Conservation (phyloP, 352 stramenopile genomes). For the Phytophthora hybrid region DNA sequence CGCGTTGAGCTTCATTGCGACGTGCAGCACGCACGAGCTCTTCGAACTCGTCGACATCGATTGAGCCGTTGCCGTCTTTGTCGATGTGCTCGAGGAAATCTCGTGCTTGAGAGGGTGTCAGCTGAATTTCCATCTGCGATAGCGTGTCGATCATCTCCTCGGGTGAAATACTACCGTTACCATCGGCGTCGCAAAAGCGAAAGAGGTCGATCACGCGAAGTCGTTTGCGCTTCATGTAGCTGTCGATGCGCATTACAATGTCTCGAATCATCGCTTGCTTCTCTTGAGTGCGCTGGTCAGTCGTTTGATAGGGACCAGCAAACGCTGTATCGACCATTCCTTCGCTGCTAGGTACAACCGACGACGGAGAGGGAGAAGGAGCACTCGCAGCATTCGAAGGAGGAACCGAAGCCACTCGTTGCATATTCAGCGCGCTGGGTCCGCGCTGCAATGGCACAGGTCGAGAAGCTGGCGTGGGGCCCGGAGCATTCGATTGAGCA, state of each 20-base stretch:
- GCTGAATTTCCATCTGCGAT: constrained; percentile 86
- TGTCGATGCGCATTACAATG: constrained; percentile 83
- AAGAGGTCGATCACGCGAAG: constrained; percentile 88
- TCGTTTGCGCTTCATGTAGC: constrained; percentile 87
- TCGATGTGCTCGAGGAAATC: constrained; percentile 84
- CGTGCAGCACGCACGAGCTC: constrained; percentile 79
- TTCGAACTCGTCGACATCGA: constrained; percentile 89
- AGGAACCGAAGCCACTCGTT: background rate
- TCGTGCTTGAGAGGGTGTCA: constrained; percentile 66
- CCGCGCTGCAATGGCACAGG: constrained; percentile 27
- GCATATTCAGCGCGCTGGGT: constrained; percentile 18
- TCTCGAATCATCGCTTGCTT: constrained; percentile 77
- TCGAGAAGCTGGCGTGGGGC: background rate
- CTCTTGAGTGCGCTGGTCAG: constrained; percentile 70
- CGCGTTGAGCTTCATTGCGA: constrained; percentile 73
- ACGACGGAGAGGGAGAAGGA: constrained; percentile 24
- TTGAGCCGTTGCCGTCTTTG: constrained; percentile 84
- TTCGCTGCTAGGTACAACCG: constrained; percentile 14
- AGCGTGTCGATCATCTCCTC: constrained; percentile 87
- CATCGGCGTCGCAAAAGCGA: constrained; percentile 85
- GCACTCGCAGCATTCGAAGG: background rate
- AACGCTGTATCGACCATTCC: constrained; percentile 51
- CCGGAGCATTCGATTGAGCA: background rate
- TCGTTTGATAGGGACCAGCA: constrained; percentile 66
- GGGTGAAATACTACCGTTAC: constrained; percentile 80